Evolutionary conservation across 1,139 yeast genomes (phyloP).

Genomic region (Ashbya aceris): DNA sequence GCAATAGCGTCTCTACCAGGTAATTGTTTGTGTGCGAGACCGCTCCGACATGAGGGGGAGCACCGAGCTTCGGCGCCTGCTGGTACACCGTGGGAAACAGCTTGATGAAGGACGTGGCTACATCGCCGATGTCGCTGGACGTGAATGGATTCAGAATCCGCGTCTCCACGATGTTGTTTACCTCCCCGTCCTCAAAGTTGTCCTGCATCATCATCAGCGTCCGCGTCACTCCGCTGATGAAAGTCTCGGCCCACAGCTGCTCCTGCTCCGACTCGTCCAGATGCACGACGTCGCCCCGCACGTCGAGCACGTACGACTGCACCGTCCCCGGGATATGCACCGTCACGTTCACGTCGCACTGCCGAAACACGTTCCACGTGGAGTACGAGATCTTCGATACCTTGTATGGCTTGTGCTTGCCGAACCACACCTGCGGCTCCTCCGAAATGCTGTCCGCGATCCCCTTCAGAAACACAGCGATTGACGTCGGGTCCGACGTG

Average conservation of each 20-base stretch:
- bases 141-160: slow-evolving; percentile 59
- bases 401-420: slow-evolving; percentile 69
- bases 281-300: slow-evolving; percentile 38
- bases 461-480: slow-evolving; percentile 71
- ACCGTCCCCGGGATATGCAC: slow-evolving; percentile 74
- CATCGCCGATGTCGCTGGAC: slow-evolving; percentile 36
- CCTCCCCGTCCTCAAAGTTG: slow-evolving; percentile 62
- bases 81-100: slow-evolving; percentile 54
- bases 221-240: slow-evolving; percentile 68
- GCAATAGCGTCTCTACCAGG: slow-evolving; percentile 72
- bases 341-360: slow-evolving; percentile 65
- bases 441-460: slow-evolving; percentile 57
- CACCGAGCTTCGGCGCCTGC: slow-evolving; percentile 60
- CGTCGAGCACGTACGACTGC: slow-evolving; percentile 60
- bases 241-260: slow-evolving; percentile 71
- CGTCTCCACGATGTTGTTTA: slow-evolving; percentile 48
- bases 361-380: slow-evolving; percentile 66
- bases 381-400: slow-evolving; percentile 65
- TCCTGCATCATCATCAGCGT: slow-evolving; percentile 64
- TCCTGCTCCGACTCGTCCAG: slow-evolving; percentile 31
- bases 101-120: slow-evolving; percentile 32
- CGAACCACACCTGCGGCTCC: slow-evolving; percentile 59
- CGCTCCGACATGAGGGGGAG: slow-evolving; percentile 38
- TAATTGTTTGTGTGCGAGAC: slow-evolving; percentile 73
- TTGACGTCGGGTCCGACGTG: slow-evolving; percentile 54